Conservation (phyloP, 345 rosid genomes). For the Physaria fendleri region DNA sequence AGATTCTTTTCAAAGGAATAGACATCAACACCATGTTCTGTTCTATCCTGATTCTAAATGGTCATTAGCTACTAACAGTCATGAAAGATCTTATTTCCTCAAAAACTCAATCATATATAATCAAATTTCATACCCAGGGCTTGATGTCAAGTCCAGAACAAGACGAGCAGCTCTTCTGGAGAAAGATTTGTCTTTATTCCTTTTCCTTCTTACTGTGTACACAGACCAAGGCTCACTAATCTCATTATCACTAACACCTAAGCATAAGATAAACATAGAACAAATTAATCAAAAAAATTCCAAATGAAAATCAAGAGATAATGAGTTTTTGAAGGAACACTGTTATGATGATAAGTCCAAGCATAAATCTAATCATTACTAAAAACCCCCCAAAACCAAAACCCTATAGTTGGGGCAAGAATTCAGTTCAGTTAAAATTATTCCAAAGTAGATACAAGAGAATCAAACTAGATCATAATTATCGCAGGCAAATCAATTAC, state of each 20-base stretch:
- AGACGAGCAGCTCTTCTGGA: slow-evolving; percentile 22
- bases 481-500: background rate
- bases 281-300: background rate
- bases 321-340: background rate
- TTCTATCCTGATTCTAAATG: slow-evolving; percentile 2
- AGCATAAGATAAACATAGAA: slow-evolving; percentile 12
- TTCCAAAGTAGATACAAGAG: background rate
- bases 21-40: background rate
- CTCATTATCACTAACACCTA: slow-evolving; percentile 22
- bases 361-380: background rate
- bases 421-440: slow-evolving; percentile 5
- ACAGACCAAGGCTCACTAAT: slow-evolving; percentile 35
- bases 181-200: slow-evolving; percentile 34
- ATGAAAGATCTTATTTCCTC: background rate
- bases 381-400: background rate
- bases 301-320: background rate
- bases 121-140: slow-evolving; percentile 25
- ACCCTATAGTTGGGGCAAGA: slow-evolving; percentile 22
- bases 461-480: background rate
- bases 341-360: background rate
- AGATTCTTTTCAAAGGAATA: background rate
- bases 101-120: background rate
- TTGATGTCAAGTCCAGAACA: slow-evolving; percentile 20
- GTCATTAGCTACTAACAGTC: slow-evolving; percentile 10
- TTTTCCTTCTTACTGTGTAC: slow-evolving; percentile 34